Evolutionary conservation across 768 basidiomycete genomes (phyloP), one percentile per base, ranked within the genome.

Genomic region (Boletales sp.): DNA sequence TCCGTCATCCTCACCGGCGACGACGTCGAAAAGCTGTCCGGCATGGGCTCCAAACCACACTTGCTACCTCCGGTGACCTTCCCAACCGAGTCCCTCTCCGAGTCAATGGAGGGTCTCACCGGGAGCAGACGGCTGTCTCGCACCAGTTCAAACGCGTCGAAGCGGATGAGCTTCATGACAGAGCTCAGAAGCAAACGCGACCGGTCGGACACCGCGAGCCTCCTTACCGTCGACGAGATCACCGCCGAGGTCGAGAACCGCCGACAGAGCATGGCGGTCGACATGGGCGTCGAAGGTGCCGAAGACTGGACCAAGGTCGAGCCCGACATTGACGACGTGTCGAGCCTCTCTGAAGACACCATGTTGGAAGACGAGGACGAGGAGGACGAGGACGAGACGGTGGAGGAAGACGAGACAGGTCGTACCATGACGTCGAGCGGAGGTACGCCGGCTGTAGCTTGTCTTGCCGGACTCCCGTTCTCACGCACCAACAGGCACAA

Each of bases 221-320:
- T 97, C 60, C 78, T 97, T 69, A 99, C 95, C 0, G 90, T 99
- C 19, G 95, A 99, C 62, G 93, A 99, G 70, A 97, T 99, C 60
- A 97, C 97, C 0, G 94, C 92, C 10, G 89, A 95, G 61, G 89
- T 99, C 8, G 95, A 88, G 65, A 74, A 73, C 50, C 74, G 81
- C 34, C 71, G 80, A 50, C 80, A 77, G 46, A 83, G 79, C 58
- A 76, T 72, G 58, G 71, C 66, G 5, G 71, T 70, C 36, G 71
- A 70, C 41, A 68, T 65, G 53, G 75, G 74, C 21, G 71, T 74
- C 13, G 83, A 74, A 42, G 72, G 72, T 1, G 75, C 74, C 10
- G 80, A 90, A 40, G 90, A 86, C 32, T 90, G 87, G 83, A 88
- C 87, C 1, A 79, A 79, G 58, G 83, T 90, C 4, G 84, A 83